A percentile compares a stretch with the other conserved stretches of the same genome.
Conservation (phyloP, 148 eudicot genomes). For the Dianthus caryophyllus region DNA sequence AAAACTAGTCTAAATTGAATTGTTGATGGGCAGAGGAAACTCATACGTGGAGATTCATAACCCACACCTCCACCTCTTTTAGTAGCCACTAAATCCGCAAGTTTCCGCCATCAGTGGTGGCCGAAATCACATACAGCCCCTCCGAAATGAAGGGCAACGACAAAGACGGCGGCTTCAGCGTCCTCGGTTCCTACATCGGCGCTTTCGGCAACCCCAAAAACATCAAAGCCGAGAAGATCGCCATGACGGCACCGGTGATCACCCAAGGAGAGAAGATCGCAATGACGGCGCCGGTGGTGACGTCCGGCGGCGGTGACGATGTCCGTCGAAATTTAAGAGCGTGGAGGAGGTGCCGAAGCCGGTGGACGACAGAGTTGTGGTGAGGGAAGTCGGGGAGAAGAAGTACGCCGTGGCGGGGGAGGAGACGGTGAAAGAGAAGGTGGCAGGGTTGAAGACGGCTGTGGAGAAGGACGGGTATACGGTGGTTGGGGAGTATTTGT, state of each 20-base stretch:
- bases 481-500: slow-evolving; percentile 44
- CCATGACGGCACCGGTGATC: slow-evolving; percentile 40
- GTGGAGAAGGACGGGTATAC: slow-evolving; percentile 68
- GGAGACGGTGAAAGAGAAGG: slow-evolving; percentile 53
- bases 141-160: slow-evolving; percentile 50
- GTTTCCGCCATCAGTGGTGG: slow-evolving; percentile 48
- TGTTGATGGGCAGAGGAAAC: too few relatives aligned
- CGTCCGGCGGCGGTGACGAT: slow-evolving; percentile 22
- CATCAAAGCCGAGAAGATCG: slow-evolving; percentile 45
- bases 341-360: slow-evolving; percentile 77
- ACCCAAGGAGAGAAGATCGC: slow-evolving; percentile 27
- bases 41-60: too few relatives aligned
- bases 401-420: slow-evolving; percentile 69
- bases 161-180: slow-evolving; percentile 64
- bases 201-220: slow-evolving; percentile 65
- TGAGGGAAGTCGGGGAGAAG: slow-evolving; percentile 58
- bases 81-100: slow-evolving; percentile 63
- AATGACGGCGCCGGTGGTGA: slow-evolving; percentile 69
- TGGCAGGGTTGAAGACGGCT: slow-evolving; percentile 33
- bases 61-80: too few relatives aligned
- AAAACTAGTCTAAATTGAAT: too few relatives aligned
- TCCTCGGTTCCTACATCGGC: slow-evolving; percentile 74
- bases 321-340: slow-evolving; percentile 50
- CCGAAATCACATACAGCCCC: slow-evolving; percentile 61
- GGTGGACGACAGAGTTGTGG: slow-evolving; percentile 77